Base-by-base conservation (phyloP, 2,329 filamentous ascomycete genomes). In the Talaromyces islandicus region DNA sequence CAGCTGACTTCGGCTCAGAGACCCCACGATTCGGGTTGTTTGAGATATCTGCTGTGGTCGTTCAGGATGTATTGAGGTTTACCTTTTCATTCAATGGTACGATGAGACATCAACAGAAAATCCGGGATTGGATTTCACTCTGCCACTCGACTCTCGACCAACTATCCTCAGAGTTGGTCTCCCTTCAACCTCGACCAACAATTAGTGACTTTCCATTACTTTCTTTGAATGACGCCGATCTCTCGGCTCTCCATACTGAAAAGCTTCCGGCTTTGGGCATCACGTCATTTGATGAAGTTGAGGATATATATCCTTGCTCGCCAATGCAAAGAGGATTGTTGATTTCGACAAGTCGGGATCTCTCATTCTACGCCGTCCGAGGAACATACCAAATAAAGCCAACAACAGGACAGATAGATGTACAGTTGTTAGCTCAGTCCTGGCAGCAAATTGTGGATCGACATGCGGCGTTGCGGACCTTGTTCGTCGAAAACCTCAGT, bases 11-110 rank as follows among this genome's bases (percentile, higher is more conserved):
- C 53, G 78, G 78, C 9, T 67, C 71, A 41, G 66, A 73, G 4
- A 78, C 78, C 11, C 77, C 76, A 10, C 75, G 79, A 3, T 80
- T 81, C 62, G 78, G 75, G 4, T 70, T 83, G 0, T 80, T 84
- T 60, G 81, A 84, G 62, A 80, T 83, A 41, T 80, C 79, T 0
- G 80, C 80, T 0, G 77, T 81, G 57, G 74, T 81, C 3, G 77
- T 78, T 14, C 73, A 76, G 56, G 79, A 77, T 0, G 70, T 69
- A 14, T 71, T 83, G 25, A 76, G 78, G 9, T 79, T 83, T 56
- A 77, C 76, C 0, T 83, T 83, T 65, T 79, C 80, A 0, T 82
- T 79, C 68, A 83, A 82, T 64, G 71, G 73, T 14, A 68, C 73
- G 30, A 81, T 82, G 77, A 66, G 68, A 10, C 77, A 81, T 62